Evolutionary conservation across 164 flowering plant genomes (phyloP).

Genomic region (Taxillus chinensis): DNA sequence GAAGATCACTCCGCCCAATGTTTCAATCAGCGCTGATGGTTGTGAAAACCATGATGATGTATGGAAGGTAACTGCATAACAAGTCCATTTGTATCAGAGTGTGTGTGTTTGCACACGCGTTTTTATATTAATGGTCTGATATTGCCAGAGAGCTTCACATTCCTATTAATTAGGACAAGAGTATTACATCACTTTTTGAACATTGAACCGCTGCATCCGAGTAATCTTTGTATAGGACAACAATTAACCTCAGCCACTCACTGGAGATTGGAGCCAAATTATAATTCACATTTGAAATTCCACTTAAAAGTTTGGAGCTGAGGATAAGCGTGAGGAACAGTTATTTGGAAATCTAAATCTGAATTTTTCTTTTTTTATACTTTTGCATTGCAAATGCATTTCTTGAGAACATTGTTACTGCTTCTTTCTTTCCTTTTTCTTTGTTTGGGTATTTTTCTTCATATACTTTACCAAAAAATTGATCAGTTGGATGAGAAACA

Average conservation of each 20-base stretch:
- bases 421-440: neutral
- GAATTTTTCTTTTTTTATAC: neutral
- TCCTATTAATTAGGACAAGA: no score
- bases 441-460: neutral
- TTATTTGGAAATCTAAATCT: no score
- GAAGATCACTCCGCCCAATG: slow-evolving; percentile 8
- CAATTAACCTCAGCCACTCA: no score
- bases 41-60: slow-evolving; percentile 11
- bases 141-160: no score
- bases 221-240: no score
- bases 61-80: slow-evolving; percentile 35
- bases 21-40: slow-evolving; percentile 16
- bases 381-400: neutral
- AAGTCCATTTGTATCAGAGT: slow-evolving; percentile 1
- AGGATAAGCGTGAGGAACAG: no score
- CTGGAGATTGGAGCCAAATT: no score
- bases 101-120: no score
- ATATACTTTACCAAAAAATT: slow-evolving; percentile 5
- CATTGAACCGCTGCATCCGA: neutral
- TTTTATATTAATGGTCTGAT: no score
- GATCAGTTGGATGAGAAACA: slow-evolving; percentile 19
- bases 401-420: neutral
- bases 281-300: no score
- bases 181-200: neutral
- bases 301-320: no score